These are phyloP conservation scores for Anthostomella pinea DNA, from an alignment of 2,329 filamentous ascomycete genomes.

Conservation along the genomic window DNA sequence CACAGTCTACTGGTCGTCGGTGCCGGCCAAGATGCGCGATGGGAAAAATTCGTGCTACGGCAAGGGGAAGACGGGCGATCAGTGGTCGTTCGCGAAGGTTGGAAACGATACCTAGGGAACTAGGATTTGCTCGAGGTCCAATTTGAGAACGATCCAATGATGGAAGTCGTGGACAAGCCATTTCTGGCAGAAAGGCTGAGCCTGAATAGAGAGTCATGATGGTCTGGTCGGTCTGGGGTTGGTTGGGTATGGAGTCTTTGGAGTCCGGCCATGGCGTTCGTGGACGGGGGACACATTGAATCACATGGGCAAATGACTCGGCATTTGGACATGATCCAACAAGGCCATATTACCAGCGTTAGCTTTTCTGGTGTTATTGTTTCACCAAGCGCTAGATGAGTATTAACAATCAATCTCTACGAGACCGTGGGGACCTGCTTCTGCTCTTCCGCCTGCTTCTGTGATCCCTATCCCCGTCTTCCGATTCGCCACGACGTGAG, in stretches of 20 bases:
- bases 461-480: conserved; percentile 26
- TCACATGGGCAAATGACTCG: too few species aligned
- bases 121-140: conserved; percentile 11
- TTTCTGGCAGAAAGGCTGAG: too few species aligned
- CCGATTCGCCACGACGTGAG: conserved; percentile 9
- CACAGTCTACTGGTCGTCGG: conserved; percentile 72
- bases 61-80: conserved; percentile 66
- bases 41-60: conserved; percentile 82
- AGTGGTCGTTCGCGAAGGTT: conserved; percentile 68
- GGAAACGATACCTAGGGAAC: conserved; percentile 69
- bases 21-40: conserved; percentile 74
- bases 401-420: conserved; percentile 20
- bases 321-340: conserved; percentile 6
- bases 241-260: too few species aligned
- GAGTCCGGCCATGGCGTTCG: too few species aligned
- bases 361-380: conserved; percentile 11
- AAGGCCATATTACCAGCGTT: conserved; percentile 16
- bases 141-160: background rate
- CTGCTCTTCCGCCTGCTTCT: conserved; percentile 36
- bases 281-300: too few species aligned
- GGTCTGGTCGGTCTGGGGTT: too few species aligned
- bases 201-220: too few species aligned
- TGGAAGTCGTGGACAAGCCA: too few species aligned
- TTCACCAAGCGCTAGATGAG: conserved; percentile 14
- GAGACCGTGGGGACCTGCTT: conserved; percentile 42